These are phyloP conservation scores for Apiotrichum gamsii DNA, from an alignment of 1,284 basidiomycete species.

Conservation along the genomic window DNA sequence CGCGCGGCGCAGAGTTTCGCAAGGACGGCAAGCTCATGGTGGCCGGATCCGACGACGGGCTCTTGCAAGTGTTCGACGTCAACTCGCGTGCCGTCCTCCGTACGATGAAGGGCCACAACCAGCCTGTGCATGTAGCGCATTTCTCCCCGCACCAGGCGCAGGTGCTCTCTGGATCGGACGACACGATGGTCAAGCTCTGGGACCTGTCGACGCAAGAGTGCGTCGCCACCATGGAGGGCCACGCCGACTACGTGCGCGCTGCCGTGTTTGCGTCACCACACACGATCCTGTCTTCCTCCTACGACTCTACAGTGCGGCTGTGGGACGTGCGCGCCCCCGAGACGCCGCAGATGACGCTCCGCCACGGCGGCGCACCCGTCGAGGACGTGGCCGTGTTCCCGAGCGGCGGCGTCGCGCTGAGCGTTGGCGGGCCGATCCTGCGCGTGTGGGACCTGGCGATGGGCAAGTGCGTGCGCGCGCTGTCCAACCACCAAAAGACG, in stretches of 20 bases:
- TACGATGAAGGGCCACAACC: slow-evolving; percentile 84
- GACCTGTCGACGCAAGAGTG: slow-evolving; percentile 86
- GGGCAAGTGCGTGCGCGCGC: slow-evolving; percentile 74
- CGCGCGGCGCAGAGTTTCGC: slow-evolving; percentile 77
- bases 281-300: slow-evolving; percentile 85
- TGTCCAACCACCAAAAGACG: slow-evolving; percentile 98
- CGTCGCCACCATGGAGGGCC: slow-evolving; percentile 70
- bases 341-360: slow-evolving; percentile 67
- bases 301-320: slow-evolving; percentile 84
- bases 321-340: slow-evolving; percentile 66
- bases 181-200: slow-evolving; percentile 89
- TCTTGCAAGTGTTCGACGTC: slow-evolving; percentile 96
- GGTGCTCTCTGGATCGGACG: slow-evolving; percentile 91
- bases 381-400: slow-evolving; percentile 94
- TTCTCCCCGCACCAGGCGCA: slow-evolving; percentile 82
- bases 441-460: slow-evolving; percentile 94
- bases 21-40: slow-evolving; percentile 91
- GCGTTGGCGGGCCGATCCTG: slow-evolving; percentile 85
- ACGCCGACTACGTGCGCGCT: slow-evolving; percentile 92
- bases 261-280: slow-evolving; percentile 80
- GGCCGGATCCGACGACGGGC: slow-evolving; percentile 88
- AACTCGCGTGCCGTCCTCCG: slow-evolving; percentile 89
- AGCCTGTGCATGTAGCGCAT: slow-evolving; percentile 88
- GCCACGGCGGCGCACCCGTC: slow-evolving; percentile 61
- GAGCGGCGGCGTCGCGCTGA: slow-evolving; percentile 77